Base-by-base conservation (phyloP, 2,329 filamentous ascomycete genomes). In the Fusarium cyanostomum region DNA sequence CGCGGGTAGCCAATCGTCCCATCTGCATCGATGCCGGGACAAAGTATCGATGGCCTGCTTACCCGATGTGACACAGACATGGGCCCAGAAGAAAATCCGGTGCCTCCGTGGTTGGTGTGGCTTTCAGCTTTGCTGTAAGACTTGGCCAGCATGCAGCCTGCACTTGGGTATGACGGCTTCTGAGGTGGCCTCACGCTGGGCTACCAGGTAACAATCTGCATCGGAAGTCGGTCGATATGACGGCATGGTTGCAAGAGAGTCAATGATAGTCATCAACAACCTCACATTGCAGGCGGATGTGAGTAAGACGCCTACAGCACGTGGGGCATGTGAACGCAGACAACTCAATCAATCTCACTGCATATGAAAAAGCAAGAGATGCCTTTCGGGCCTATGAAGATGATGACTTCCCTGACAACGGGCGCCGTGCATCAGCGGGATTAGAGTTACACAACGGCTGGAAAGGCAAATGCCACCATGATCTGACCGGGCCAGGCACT, bases 51-150 rank as follows among this genome's bases (percentile, higher is more conserved):
- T 35, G 46, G 48, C 43, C 52, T 59, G 44, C 56, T 42, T 61
- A 56, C 45, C 50, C 60, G 60, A 64, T 60, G 60, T 56, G 18
- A 64, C 60, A 61, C 45, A 45, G 26, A 11, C 26, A 30, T 21
- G 6, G 38, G 9, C 38, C 18, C 28, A 46, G 18, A 39, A 26
- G 13, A 13, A 2, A 13, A 46, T 41, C 56, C 61, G 55, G 41
- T 49, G 44, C 33, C 37, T 52, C 60, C 55, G 45, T 12, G 8
- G 31, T 43, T 39, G 24, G 42, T 51, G 38, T 42, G 42, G 49
- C 44, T 43, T 44, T 28, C 53, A 39, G 38, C 21, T 58, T 16
- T 50, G 42, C 9, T 39, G 58, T 45, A 41, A 61, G 56, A 56
- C 56, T 46, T 48, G 43, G 34, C 39, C 45, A 59, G 13, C 50